These are phyloP conservation scores for Aspergillus sp. DNA, from an alignment of 2,329 filamentous ascomycete species.

Conservation along the genomic window DNA sequence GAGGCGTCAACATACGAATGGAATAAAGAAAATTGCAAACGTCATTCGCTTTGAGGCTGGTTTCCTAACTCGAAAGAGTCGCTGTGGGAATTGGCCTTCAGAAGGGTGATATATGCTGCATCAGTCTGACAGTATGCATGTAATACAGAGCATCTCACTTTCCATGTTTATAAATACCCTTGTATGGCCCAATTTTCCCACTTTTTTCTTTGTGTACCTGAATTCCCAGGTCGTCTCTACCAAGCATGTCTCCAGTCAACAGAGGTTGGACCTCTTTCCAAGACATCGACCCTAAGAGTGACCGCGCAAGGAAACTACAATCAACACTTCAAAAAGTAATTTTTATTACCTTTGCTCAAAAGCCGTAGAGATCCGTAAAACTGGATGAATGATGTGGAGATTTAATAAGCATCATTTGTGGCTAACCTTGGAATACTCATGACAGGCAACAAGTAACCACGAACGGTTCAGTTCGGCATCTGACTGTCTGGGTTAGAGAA, in stretches of 20 bases:
- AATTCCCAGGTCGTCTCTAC: background rate
- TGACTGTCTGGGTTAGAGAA: too few species aligned
- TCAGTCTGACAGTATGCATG: too few species aligned
- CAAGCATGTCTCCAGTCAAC: background rate
- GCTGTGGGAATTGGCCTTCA: background rate
- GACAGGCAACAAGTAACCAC: too few species aligned
- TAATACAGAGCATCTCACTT: too few species aligned
- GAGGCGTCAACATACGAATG: background rate
- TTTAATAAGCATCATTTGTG: too few species aligned
- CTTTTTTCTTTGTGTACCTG: background rate
- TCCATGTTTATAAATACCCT: too few species aligned
- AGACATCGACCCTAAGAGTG: background rate
- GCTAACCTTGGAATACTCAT: too few species aligned
- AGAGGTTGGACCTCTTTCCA: background rate
- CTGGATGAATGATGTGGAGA: too few species aligned
- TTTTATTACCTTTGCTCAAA: background rate
- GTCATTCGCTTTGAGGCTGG: constrained; percentile 1
- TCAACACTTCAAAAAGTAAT: background rate
- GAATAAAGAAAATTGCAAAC: background rate
- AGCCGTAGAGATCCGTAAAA: background rate
- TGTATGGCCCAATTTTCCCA: background rate
- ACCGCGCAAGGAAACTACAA: background rate
- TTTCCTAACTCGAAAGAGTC: background rate
- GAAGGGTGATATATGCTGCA: constrained; percentile 1
- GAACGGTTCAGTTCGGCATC: too few species aligned